Conservation (phyloP, 345 rosid genomes). For the Murraya paniculata region DNA sequence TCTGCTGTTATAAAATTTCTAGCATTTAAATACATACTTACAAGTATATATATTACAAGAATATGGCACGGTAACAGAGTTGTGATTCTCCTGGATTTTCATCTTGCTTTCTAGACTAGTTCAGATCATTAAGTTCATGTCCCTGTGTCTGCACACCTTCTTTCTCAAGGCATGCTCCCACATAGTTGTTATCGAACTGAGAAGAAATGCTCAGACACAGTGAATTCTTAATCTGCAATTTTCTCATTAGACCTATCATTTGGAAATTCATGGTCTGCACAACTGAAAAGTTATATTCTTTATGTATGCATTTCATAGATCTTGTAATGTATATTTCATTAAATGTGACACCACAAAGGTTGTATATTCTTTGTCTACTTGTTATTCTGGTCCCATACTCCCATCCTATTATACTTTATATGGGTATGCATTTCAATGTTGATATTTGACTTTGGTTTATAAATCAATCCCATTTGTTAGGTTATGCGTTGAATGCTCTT, state of each 20-base stretch:
- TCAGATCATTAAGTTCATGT: neutral
- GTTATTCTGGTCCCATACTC: neutral
- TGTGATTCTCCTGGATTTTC: neutral
- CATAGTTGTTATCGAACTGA: neutral
- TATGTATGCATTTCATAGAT: neutral
- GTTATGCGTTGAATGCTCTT: neutral
- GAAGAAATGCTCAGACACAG: neutral
- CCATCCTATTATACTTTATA: neutral
- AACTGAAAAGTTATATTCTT: neutral
- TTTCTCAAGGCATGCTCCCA: neutral
- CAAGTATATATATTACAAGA: neutral
- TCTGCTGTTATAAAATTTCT: neutral
- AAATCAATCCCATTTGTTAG: neutral
- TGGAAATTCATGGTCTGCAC: neutral
- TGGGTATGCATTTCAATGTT: neutral
- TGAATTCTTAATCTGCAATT: neutral
- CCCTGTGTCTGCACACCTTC: neutral
- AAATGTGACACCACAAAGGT: neutral
- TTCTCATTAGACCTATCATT: neutral
- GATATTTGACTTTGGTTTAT: neutral
- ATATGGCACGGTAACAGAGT: neutral
- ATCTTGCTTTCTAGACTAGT: neutral
- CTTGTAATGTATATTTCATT: neutral
- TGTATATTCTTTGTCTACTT: neutral
- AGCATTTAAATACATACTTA: neutral